Percentiles rank a stretch among this genome's conserved stretches.
Evolutionary conservation across 495 filamentous ascomycete species (phyloP).

Genomic region (Glarea lozoyensis): DNA sequence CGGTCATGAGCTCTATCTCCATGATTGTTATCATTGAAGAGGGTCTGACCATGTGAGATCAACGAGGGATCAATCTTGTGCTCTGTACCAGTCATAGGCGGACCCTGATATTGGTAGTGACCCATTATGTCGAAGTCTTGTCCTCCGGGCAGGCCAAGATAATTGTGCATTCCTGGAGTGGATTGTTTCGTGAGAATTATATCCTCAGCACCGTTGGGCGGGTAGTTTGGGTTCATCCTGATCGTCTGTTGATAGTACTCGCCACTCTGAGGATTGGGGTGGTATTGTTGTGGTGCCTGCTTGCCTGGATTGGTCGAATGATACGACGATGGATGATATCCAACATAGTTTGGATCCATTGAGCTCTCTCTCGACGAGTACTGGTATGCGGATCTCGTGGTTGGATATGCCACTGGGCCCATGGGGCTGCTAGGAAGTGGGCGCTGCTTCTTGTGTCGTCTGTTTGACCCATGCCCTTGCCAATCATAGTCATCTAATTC

Average conservation of each 20-base stretch:
- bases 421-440: slow-evolving; percentile 14
- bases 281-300: slow-evolving; percentile 43
- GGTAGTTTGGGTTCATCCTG: slow-evolving; percentile 29
- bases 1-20: slow-evolving; percentile 1
- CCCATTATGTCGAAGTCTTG: slow-evolving; percentile 18
- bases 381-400: slow-evolving; percentile 21
- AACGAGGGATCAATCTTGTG: slow-evolving; percentile 20
- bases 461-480: slow-evolving; percentile 23
- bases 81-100: slow-evolving; percentile 1
- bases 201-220: slow-evolving; percentile 46
- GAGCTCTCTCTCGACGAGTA: slow-evolving; percentile 24
- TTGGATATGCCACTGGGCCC: slow-evolving; percentile 23
- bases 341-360: slow-evolving; percentile 25
- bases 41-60: slow-evolving; percentile 2
- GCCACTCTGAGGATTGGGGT: slow-evolving; percentile 33
- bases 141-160: slow-evolving; percentile 16
- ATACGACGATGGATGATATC: slow-evolving; percentile 46
- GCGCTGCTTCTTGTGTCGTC: slow-evolving; percentile 23
- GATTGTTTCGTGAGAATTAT: slow-evolving; percentile 38
- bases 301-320: slow-evolving; percentile 54
- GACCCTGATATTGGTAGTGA: slow-evolving; percentile 7
- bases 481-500: slow-evolving; percentile 32
- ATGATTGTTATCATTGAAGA: slow-evolving; percentile 5
- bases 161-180: slow-evolving; percentile 16
- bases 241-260: slow-evolving; percentile 57